Evolutionary conservation across 768 basidiomycete species (phyloP), one percentile per base, ranked within the genome.

Genomic region (Suillus subaureus): DNA sequence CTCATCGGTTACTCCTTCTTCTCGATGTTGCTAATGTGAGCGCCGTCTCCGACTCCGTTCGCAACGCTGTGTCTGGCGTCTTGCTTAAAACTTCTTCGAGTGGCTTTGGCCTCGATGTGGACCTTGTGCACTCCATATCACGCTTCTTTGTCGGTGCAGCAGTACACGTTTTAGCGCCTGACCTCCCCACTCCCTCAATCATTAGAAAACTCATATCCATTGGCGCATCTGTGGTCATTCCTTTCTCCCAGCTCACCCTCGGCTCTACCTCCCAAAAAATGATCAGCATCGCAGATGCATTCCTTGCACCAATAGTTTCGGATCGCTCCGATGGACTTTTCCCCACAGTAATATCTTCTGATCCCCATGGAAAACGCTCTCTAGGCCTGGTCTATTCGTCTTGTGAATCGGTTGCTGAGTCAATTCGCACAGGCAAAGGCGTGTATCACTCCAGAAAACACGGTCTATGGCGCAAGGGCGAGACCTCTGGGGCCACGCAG

Each of bases 361-460:
- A 79, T 60, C 71, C 77, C 1, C 85, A 92, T 67, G 87, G 87
- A 26, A 90, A 91, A 31, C 87, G 88, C 69, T 83, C 89, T 6
- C 87, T 99, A 18, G 97, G 97, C 21, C 86, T 99, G 63, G 97
- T 98, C 42, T 99, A 99, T 80, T 99, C 97, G 13, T 99, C 97
- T 26, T 71, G 77, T 61, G 89, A 91, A 70, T 97, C 96, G 6
- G 83, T 99, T 70, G 85, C 84, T 58, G 93, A 96, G 75, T 91
- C 92, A 70, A 94, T 99, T 75, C 67, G 88, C 43, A 90, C 94
- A 2, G 94, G 95, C 33, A 90, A 89, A 73, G 97, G 97, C 18
- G 90, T 97, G 15, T 99, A 99, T 75, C 96, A 98, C 74, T 98
- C 96, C 23, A 88, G 97, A 66, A 95, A 93, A 74, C 94, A 97